A percentile compares a stretch with the other conserved stretches of the same genome.
phyloP scores from a whole-genome alignment of 2,329 filamentous ascomycete genomes.

The Pseudopithomyces chartarum region DNA sequence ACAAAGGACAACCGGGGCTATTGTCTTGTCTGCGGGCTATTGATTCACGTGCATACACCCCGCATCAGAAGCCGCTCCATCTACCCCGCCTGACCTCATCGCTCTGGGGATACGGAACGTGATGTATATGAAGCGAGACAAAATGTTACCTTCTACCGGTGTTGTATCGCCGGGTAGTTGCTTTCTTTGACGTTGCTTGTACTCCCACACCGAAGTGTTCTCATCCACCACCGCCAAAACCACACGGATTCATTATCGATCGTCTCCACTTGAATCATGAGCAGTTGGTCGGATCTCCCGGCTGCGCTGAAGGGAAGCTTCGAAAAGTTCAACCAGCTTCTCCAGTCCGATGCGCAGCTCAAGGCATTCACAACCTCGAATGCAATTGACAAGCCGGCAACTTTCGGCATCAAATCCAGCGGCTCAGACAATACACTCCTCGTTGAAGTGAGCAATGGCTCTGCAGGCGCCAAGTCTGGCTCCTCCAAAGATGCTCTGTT shows the following conservation, averaged over 20 bases:
- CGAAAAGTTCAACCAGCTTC: slow-evolving; percentile 37
- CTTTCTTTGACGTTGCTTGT: neutral
- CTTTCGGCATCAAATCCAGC: slow-evolving; percentile 44
- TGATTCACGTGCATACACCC: slow-evolving; percentile 32
- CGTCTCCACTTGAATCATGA: slow-evolving; percentile 20
- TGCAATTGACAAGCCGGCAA: slow-evolving; percentile 38
- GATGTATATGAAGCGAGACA: slow-evolving; percentile 9
- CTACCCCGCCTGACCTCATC: slow-evolving; percentile 36
- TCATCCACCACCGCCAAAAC: neutral
- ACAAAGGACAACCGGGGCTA: slow-evolving; percentile 11
- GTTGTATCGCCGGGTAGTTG: neutral
- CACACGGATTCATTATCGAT: neutral
- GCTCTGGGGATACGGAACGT: slow-evolving; percentile 14
- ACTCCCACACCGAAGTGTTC: neutral
- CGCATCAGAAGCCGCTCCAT: slow-evolving; percentile 20
- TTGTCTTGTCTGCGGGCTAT: slow-evolving; percentile 13
- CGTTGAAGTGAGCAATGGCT: slow-evolving; percentile 38
- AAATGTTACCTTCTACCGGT: neutral
- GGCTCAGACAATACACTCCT: slow-evolving; percentile 41
- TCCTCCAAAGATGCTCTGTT: slow-evolving; percentile 43
- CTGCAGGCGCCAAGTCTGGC: slow-evolving; percentile 32
- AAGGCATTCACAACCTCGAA: slow-evolving; percentile 43
- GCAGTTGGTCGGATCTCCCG: slow-evolving; percentile 41
- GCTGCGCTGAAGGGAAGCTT: slow-evolving; percentile 36
- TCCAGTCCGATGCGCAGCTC: slow-evolving; percentile 40